A percentile compares a stretch with the other conserved stretches of the same genome.
These are phyloP conservation scores for Solanum chiquidenum DNA, from an alignment of 257 asterid species.

Conservation along the genomic window DNA sequence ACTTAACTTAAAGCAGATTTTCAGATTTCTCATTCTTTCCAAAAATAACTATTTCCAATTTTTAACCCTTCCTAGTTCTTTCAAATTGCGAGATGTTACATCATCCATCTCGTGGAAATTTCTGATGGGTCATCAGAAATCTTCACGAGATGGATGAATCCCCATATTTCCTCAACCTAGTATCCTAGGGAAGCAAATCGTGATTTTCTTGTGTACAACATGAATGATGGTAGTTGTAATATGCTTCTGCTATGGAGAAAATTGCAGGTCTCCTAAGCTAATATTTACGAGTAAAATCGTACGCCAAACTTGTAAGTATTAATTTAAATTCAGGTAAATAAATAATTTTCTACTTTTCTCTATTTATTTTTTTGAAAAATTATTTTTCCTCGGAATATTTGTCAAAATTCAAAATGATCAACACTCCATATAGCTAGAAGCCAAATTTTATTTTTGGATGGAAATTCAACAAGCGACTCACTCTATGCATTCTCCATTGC, in stretches of 20 bases:
- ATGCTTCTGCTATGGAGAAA: not conserved
- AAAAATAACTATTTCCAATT: too few relatives aligned
- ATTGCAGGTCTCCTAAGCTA: not conserved
- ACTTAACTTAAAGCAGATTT: too few relatives aligned
- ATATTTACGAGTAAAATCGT: not conserved
- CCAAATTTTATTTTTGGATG: not conserved
- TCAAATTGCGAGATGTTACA: too few relatives aligned
- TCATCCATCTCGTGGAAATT: not conserved
- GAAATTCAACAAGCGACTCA: not conserved
- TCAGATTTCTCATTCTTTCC: too few relatives aligned
- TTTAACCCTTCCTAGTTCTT: too few relatives aligned
- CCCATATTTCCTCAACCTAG: not conserved
- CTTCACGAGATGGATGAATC: not conserved
- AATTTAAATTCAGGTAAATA: not conserved
- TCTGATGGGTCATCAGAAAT: not conserved
- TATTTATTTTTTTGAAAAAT: too few relatives aligned
- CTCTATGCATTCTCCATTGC: not conserved
- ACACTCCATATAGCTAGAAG: not conserved
- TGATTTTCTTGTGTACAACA: not conserved
- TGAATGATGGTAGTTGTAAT: not conserved
- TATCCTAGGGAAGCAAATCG: not conserved
- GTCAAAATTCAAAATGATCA: not conserved
- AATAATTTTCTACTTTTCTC: too few relatives aligned
- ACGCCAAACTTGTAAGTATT: not conserved
- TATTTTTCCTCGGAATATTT: not conserved